Conservation (phyloP, 192 early-diverging fungal species). For the Coemansia sp. region DNA sequence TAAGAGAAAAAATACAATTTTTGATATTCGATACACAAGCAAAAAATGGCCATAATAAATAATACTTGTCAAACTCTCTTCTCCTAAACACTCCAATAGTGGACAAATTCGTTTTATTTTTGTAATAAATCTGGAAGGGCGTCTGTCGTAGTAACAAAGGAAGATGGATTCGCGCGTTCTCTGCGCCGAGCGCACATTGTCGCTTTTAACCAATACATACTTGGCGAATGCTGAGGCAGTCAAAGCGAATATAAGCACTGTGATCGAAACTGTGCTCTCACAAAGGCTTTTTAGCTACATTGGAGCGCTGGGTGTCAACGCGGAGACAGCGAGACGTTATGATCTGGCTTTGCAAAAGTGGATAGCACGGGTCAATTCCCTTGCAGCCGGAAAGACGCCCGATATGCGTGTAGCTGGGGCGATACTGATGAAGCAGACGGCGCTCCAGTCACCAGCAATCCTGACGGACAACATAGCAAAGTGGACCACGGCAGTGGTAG, state of each 20-base stretch:
- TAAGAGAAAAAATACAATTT: background rate
- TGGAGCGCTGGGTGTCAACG: constrained; percentile 9
- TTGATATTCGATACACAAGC: background rate
- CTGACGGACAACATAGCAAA: constrained; percentile 40
- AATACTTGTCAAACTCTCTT: background rate
- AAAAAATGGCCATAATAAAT: background rate
- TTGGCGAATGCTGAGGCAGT: constrained; percentile 45
- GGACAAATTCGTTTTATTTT: background rate
- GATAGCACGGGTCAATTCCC: constrained; percentile 46
- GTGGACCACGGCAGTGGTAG: constrained; percentile 41
- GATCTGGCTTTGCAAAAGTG: constrained; percentile 44
- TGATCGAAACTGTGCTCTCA: constrained; percentile 44
- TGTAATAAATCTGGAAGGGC: background rate
- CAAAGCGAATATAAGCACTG: constrained; percentile 26
- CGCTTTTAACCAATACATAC: constrained; percentile 45
- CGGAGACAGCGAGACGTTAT: constrained; percentile 33
- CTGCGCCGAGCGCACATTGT: constrained; percentile 49
- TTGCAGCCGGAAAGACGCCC: constrained; percentile 32
- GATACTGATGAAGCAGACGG: constrained; percentile 49
- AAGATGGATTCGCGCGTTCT: constrained; percentile 39
- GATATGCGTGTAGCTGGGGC: constrained; percentile 46
- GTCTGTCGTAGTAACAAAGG: too few relatives aligned
- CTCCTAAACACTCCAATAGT: background rate
- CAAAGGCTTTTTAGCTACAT: constrained; percentile 40
- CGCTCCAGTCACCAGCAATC: constrained; percentile 38